Evolutionary conservation across 2,329 filamentous ascomycete species (phyloP), one percentile per base, ranked within the genome.

Genomic region (Microcyclospora pomicola): DNA sequence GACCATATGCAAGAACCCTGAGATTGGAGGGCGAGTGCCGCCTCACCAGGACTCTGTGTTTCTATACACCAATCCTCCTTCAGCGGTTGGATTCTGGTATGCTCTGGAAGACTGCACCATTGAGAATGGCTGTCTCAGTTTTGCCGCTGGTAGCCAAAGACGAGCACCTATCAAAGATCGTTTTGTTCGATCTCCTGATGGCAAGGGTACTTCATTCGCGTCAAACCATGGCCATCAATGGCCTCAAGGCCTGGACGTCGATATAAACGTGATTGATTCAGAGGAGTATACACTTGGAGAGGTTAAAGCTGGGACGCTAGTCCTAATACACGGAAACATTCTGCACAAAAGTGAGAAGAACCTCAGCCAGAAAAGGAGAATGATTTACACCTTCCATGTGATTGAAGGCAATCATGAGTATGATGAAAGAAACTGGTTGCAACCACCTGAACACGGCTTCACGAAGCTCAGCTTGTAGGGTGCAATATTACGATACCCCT

Each of bases 1-100:
- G 91, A 72, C 96, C 19, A 96, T 98, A 51, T 95, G 86, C 73
- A 98, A 98, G 62, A 88, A 95, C 64, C 87, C 91, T 15, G 84
- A 92, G 62, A 95, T 96, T 37, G 91, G 91, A 19, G 88, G 83
- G 15, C 82, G 82, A 2, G 91, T 96, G 32, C 85, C 82, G 1
- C 76, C 85, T 15, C 91, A 98, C 59, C 87, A 94, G 63, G 88
- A 96, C 61, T 84, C 75, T 47, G 87, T 85, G 1, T 98, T 96
- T 50, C 51, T 98, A 44, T 96, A 93, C 59, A 96, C 91, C 1
- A 67, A 86, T 47, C 81, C 84, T 29, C 88, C 88, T 1, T 82
- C 75, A 30, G 91, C 91, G 0, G 82, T 96, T 2, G 91, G 91
- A 0, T 96, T 88, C 65, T 98, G 91, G 91, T 93, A 95, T 60